These are phyloP conservation scores for Lipomyces starkeyi DNA, from an alignment of 805 yeast genomes.

Conservation along the genomic window DNA sequence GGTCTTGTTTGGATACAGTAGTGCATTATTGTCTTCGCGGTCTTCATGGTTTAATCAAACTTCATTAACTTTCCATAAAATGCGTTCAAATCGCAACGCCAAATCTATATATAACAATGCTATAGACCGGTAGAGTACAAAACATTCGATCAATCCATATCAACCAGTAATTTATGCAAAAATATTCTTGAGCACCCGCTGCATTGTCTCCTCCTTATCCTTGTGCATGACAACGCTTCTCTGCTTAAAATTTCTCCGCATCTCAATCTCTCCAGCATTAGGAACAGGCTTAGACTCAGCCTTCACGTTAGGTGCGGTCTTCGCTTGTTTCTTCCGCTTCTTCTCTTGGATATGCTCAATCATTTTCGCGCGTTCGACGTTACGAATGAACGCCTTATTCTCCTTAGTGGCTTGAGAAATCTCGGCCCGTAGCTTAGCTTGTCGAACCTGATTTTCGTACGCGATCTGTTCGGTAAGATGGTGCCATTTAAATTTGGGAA, in stretches of 20 bases:
- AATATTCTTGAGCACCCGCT: not conserved
- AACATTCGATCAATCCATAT: not conserved
- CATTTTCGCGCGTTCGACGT: constrained; percentile 86
- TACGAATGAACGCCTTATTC: constrained; percentile 80
- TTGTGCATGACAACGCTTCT: constrained; percentile 22
- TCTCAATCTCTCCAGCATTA: constrained; percentile 45
- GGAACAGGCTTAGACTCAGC: constrained; percentile 25
- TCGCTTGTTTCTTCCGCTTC: constrained; percentile 49
- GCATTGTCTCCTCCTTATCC: not conserved
- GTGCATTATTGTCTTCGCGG: not conserved
- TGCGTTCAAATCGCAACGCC: not conserved
- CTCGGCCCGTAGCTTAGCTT: constrained; percentile 85
- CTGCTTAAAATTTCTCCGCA: constrained; percentile 72
- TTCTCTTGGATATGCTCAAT: constrained; percentile 67
- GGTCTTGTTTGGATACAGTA: not conserved
- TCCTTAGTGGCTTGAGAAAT: constrained; percentile 85
- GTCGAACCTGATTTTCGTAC: constrained; percentile 85
- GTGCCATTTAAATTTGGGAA: constrained; percentile 93
- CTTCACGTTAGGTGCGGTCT: constrained; percentile 42
- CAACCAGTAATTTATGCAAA: not conserved
- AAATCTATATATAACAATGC: not conserved
- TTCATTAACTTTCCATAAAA: not conserved
- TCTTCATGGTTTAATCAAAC: not conserved
- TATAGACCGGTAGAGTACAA: not conserved
- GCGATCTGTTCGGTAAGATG: constrained; percentile 93